These are phyloP conservation scores for Claviceps quebecensis DNA, from an alignment of 2,329 filamentous ascomycete genomes.

Conservation along the genomic window DNA sequence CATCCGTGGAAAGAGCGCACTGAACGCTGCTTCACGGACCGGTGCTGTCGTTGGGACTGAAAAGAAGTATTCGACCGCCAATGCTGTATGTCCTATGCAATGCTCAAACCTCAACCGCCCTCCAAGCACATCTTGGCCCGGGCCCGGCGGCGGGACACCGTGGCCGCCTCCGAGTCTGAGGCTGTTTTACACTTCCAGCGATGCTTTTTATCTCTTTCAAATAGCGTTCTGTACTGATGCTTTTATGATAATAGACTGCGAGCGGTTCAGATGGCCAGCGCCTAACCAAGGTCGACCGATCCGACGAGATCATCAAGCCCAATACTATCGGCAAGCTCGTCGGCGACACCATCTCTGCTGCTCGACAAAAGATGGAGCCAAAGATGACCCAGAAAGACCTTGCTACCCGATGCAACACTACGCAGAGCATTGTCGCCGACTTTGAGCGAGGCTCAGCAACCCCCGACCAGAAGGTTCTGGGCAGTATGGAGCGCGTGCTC, in stretches of 20 bases:
- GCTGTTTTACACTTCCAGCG: not conserved
- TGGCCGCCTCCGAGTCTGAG: not conserved
- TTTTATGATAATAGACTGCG: conserved; percentile 11
- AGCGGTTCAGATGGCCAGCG: conserved; percentile 64
- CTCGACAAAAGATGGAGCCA: conserved; percentile 69
- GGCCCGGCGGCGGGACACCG: not conserved
- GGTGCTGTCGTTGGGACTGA: conserved; percentile 70
- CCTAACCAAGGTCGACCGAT: conserved; percentile 93
- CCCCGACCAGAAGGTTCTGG: conserved; percentile 74
- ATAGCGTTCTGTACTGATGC: conserved; percentile 7
- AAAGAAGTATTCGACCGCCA: conserved; percentile 75
- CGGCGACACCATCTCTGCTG: conserved; percentile 67
- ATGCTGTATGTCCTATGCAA: conserved; percentile 31
- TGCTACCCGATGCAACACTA: conserved; percentile 82
- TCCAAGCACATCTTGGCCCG: not conserved
- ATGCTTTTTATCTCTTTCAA: not conserved
- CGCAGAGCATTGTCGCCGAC: conserved; percentile 62
- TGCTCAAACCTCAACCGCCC: not conserved
- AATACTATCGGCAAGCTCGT: conserved; percentile 76
- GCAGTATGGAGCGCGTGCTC: conserved; percentile 66
- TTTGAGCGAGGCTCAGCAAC: conserved; percentile 69
- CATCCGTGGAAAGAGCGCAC: conserved; percentile 63
- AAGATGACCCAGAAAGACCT: conserved; percentile 91
- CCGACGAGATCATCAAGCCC: conserved; percentile 94
- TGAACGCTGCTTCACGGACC: conserved; percentile 79